Conservation (phyloP, 2,329 filamentous ascomycete genomes). For the Diaporthe helianthi region DNA sequence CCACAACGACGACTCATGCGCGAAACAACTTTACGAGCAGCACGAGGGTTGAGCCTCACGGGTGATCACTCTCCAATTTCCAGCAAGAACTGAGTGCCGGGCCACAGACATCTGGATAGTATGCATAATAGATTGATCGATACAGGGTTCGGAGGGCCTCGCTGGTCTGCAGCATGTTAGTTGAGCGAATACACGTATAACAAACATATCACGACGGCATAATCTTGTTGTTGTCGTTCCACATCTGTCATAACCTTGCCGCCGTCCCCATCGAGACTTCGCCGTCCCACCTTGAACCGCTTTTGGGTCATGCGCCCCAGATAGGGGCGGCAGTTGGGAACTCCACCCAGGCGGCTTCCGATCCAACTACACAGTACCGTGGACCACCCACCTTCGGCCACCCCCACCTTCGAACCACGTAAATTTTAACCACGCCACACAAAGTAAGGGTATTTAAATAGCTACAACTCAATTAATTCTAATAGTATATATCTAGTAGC, state of each 20-base stretch:
- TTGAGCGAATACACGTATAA: neutral
- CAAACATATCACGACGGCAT: neutral
- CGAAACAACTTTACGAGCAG: neutral
- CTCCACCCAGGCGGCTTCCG: neutral
- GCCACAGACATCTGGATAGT: neutral
- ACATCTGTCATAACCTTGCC: neutral
- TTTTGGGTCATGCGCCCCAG: neutral
- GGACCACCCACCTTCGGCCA: too few relatives aligned
- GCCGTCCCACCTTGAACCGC: neutral
- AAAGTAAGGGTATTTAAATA: too few relatives aligned
- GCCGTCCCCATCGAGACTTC: neutral
- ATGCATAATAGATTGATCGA: too few relatives aligned
- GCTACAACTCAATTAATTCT: too few relatives aligned
- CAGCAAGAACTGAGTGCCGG: neutral
- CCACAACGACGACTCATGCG: neutral
- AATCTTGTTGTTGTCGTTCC: neutral
- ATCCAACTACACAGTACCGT: neutral
- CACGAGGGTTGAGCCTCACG: constrained; percentile 12
- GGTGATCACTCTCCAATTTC: neutral
- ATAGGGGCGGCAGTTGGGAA: constrained; percentile 17
- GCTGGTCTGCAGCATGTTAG: neutral
- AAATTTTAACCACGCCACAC: too few relatives aligned
- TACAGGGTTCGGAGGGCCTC: too few relatives aligned
- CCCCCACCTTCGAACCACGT: too few relatives aligned
- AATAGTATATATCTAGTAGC: too few relatives aligned